Conservation (phyloP, 208 protist species). For the Trypanosoma melophagium region DNA sequence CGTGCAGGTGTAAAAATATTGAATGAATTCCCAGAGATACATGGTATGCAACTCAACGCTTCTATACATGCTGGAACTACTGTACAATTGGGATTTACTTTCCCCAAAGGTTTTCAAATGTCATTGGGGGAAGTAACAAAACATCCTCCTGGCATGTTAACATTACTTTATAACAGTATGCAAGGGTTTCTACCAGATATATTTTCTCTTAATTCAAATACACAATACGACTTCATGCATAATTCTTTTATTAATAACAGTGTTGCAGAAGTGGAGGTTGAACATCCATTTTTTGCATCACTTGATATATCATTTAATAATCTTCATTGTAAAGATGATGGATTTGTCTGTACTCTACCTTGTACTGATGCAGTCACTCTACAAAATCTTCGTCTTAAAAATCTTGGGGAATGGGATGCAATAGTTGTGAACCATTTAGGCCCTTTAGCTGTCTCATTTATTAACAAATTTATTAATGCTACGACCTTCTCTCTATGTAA, state of each 20-base stretch:
- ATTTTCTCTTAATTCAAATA: background rate
- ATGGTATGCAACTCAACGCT: slow-evolving; percentile 12
- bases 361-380: slow-evolving; percentile 20
- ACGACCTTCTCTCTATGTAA: background rate
- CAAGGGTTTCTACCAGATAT: background rate
- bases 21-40: slow-evolving; percentile 22
- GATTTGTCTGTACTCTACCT: slow-evolving; percentile 25
- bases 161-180: no score
- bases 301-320: slow-evolving; percentile 26
- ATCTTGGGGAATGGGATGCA: slow-evolving; percentile 8
- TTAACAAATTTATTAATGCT: slow-evolving; percentile 6
- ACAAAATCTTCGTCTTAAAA: slow-evolving; percentile 18
- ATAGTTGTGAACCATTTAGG: slow-evolving; percentile 8
- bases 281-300: slow-evolving; percentile 1
- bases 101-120: slow-evolving; percentile 19
- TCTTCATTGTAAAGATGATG: slow-evolving; percentile 22
- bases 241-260: background rate
- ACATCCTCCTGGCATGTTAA: no score
- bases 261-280: background rate
- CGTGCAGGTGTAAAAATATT: slow-evolving; percentile 21
- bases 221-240: background rate
- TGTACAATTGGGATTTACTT: slow-evolving; percentile 17
- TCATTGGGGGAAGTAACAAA: slow-evolving; percentile 9
- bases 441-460: background rate
- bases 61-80: slow-evolving; percentile 14